These are phyloP conservation scores for Penicillium sp. DNA, from an alignment of 2,329 filamentous ascomycete species.

Conservation along the genomic window DNA sequence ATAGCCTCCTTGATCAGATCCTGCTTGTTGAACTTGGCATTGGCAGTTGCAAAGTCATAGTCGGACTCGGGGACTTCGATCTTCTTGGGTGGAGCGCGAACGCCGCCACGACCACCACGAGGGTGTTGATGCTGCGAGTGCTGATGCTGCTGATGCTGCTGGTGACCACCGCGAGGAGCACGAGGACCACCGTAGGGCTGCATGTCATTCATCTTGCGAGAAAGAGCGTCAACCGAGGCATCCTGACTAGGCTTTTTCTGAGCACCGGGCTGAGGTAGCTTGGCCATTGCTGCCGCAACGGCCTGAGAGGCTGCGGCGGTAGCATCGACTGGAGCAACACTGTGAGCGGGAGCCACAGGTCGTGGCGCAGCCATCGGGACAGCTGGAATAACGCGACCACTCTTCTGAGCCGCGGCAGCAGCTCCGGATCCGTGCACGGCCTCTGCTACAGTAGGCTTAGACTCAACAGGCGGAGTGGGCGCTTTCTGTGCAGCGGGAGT, in stretches of 20 bases:
- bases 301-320: slow-evolving; percentile 48
- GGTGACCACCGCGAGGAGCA: slow-evolving; percentile 44
- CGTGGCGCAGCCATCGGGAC: slow-evolving; percentile 49
- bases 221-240: slow-evolving; percentile 46
- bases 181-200: slow-evolving; percentile 47
- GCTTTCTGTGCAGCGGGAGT: slow-evolving; percentile 40
- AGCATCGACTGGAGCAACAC: slow-evolving; percentile 41
- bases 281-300: slow-evolving; percentile 57
- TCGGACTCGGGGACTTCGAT: slow-evolving; percentile 89
- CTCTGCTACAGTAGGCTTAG: slow-evolving; percentile 45
- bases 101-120: slow-evolving; percentile 53
- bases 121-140: slow-evolving; percentile 22
- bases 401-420: slow-evolving; percentile 42
- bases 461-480: slow-evolving; percentile 44
- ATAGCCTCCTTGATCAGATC: slow-evolving; percentile 88
- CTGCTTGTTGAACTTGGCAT: slow-evolving; percentile 88
- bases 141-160: slow-evolving; percentile 32
- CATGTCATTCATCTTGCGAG: slow-evolving; percentile 52
- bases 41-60: slow-evolving; percentile 86
- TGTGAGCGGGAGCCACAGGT: slow-evolving; percentile 34
- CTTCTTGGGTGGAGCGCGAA: slow-evolving; percentile 60
- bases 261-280: slow-evolving; percentile 47
- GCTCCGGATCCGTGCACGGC: slow-evolving; percentile 37
- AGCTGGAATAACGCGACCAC: slow-evolving; percentile 50
- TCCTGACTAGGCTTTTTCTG: slow-evolving; percentile 42